These are phyloP conservation scores for Turnera subulata DNA, from an alignment of 345 rosid species.

Conservation along the genomic window DNA sequence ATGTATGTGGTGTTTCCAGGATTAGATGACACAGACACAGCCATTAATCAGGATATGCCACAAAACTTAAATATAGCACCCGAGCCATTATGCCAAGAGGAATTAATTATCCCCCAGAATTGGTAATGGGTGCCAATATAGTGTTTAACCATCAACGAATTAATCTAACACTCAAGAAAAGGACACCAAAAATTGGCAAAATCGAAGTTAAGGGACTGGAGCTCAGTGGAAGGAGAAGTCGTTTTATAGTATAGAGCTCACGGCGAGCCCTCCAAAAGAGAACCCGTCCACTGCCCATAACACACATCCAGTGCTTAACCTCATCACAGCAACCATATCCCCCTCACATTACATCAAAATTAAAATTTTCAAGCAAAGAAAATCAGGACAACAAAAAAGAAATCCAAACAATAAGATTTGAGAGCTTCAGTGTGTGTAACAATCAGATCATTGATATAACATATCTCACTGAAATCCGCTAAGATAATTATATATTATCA, in stretches of 20 bases:
- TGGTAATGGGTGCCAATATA: constrained; percentile 96
- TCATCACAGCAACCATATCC: constrained; percentile 59
- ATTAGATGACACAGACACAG: constrained; percentile 36
- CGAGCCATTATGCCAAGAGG: constrained; percentile 91
- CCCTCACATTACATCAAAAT: too few species aligned
- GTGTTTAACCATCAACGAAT: too few species aligned
- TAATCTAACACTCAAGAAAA: neutral
- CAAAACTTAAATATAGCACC: constrained; percentile 50
- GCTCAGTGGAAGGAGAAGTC: constrained; percentile 99
- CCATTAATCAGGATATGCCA: constrained; percentile 76
- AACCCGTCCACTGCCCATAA: constrained; percentile 72
- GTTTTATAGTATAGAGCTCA: constrained; percentile 58
- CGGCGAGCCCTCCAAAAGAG: constrained; percentile 42
- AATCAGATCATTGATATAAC: constrained; percentile 76
- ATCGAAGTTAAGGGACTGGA: neutral
- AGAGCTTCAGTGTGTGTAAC: constrained; percentile 99
- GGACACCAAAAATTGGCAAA: neutral
- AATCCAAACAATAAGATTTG: neutral
- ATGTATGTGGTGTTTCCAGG: constrained; percentile 86
- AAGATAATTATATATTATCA: constrained; percentile 62
- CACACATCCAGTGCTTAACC: constrained; percentile 50
- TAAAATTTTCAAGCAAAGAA: neutral
- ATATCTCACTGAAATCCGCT: constrained; percentile 99
- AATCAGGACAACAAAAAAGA: neutral
- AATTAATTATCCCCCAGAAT: constrained; percentile 66